A percentile compares a stretch with the other conserved stretches of the same genome.
phyloP scores from a whole-genome alignment of 1,284 basidiomycete genomes.

The Microbotryum violaceum region DNA sequence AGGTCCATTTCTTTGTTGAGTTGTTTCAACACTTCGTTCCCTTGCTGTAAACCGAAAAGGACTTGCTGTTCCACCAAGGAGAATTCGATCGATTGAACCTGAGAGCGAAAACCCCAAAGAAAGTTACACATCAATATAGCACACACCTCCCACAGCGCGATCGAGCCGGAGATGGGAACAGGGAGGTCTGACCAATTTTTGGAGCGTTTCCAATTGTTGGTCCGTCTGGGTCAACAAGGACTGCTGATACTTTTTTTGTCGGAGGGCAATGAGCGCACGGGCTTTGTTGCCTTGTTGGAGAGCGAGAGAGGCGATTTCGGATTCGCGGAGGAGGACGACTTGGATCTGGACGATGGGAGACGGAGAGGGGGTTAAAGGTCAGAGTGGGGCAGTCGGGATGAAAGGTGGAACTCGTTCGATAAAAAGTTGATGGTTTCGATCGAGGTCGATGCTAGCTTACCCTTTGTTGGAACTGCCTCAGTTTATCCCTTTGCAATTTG shows the following conservation, averaged over 20 bases:
- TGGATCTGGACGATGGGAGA: conserved; percentile 58
- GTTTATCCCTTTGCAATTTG: conserved; percentile 90
- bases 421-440: too few species aligned
- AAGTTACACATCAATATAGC: neutral
- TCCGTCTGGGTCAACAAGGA: conserved; percentile 80
- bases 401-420: too few species aligned
- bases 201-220: conserved; percentile 75
- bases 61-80: conserved; percentile 89
- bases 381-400: too few species aligned
- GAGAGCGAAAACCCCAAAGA: neutral
- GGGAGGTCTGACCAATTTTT: conserved; percentile 42
- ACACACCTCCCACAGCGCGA: too few species aligned
- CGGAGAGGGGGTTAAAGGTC: too few species aligned
- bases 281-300: conserved; percentile 75
- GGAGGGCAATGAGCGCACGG: conserved; percentile 73
- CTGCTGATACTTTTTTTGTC: conserved; percentile 90
- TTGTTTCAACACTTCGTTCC: conserved; percentile 83
- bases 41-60: conserved; percentile 83
- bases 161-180: too few species aligned
- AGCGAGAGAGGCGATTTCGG: conserved; percentile 77
- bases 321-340: conserved; percentile 73
- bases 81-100: conserved; percentile 92
- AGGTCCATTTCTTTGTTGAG: conserved; percentile 89
- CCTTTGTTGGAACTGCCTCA: conserved; percentile 90
- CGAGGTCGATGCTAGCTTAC: too few species aligned